Evolutionary conservation across 768 basidiomycete species (phyloP), one percentile per base, ranked within the genome.

Genomic region (Podaxis rugospora): DNA sequence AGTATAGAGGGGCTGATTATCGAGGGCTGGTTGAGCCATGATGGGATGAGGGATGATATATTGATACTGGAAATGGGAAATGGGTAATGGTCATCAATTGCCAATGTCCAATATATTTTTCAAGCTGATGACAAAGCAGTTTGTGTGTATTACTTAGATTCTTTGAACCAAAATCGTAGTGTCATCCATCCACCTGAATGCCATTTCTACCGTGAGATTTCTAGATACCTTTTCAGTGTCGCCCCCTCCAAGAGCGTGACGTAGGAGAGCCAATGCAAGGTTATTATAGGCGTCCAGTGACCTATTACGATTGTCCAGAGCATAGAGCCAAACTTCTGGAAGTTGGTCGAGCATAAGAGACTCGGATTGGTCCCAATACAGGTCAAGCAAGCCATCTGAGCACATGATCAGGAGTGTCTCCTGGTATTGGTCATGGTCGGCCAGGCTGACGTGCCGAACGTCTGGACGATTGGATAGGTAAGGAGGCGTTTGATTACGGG

Each of bases 1-100:
- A 53, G 95, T 93, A 71, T 90, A 95, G 16, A 92, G 70, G 13
- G 68, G 68, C 64, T 74, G 64, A 40, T 74, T 64, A 18, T 68
- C 18, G 25, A 57, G 57, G 13, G 66, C 63, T 56, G 67, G 62
- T 55, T 71, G 64, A 27, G 69, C 66, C 76, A 80, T 78, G 62
- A 68, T 62, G 40, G 65, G 36, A 14, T 32, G 32, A 32, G 32
- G 55, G 37, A 32, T 37, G 42, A 25, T 21, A 21, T 21, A 21
- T 21, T 21, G 21, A 21, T 37, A 49, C 51, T 54, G 35, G 54
- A 52, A 46, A 42, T 13, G 44, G 54, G 50, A 55, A 51, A 23
- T 54, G 44, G 47, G 40, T 16, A 46, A 40, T 51, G 21, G 37
- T n/a, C 32, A 32, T 32, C 32, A 52, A 52, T n/a, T 36, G 5